These are phyloP conservation scores for Luvunga scandens DNA, from an alignment of 345 rosid genomes.

Conservation along the genomic window DNA sequence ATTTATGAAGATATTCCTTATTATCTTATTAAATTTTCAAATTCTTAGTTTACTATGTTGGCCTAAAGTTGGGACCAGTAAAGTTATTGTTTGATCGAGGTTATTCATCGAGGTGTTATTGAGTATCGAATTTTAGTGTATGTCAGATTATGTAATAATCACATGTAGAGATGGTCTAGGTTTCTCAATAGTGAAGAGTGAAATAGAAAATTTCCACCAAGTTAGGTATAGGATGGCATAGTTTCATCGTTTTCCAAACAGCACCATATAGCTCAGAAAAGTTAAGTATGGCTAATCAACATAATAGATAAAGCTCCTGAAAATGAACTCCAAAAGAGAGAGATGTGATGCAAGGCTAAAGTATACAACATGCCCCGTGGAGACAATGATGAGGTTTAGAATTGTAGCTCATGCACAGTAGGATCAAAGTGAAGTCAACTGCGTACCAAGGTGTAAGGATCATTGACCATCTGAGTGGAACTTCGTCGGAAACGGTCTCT, in stretches of 20 bases:
- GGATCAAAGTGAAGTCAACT: background rate
- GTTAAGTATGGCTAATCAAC: too few relatives aligned
- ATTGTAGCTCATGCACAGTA: background rate
- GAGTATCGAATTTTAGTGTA: background rate
- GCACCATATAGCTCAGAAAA: background rate
- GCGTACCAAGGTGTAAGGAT: constrained; percentile 94
- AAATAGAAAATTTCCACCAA: background rate
- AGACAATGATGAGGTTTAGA: background rate
- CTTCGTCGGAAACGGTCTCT: constrained; percentile 89
- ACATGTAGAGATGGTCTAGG: background rate
- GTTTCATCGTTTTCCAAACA: background rate
- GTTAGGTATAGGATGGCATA: background rate
- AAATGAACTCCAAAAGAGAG: background rate
- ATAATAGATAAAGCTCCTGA: too few relatives aligned
- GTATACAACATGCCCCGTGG: background rate
- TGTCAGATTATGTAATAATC: background rate
- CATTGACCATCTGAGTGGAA: constrained; percentile 90
- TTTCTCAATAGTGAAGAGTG: background rate
- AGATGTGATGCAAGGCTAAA: background rate
- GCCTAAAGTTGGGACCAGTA: too few relatives aligned
- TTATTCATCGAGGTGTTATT: too few relatives aligned
- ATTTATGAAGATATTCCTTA: too few relatives aligned
- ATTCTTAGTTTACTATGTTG: too few relatives aligned
- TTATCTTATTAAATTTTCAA: too few relatives aligned
- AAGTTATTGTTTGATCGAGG: too few relatives aligned